A percentile compares a stretch with the other conserved stretches of the same genome.
phyloP scores from a whole-genome alignment of 306 rosid genomes.

The Hippophae gyantsensis region DNA sequence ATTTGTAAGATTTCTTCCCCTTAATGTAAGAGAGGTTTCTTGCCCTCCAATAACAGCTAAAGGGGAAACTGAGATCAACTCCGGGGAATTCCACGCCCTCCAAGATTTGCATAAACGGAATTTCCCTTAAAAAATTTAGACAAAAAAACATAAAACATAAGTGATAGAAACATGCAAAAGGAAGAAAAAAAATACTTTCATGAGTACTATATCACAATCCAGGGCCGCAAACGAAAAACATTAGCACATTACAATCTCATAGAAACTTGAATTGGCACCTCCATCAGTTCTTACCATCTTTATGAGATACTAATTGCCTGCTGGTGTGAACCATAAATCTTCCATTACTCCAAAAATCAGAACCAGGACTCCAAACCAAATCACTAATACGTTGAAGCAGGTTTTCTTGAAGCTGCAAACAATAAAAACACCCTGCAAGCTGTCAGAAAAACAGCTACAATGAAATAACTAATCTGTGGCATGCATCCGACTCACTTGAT shows the following conservation, averaged over 20 bases:
- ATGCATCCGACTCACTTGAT: constrained; percentile 44
- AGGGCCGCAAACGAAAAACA: constrained; percentile 9
- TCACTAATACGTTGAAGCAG: constrained; percentile 46
- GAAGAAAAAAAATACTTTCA: too few relatives aligned
- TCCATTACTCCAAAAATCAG: constrained; percentile 80
- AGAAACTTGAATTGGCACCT: constrained; percentile 6
- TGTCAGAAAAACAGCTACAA: constrained; percentile 24
- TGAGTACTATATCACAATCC: not conserved
- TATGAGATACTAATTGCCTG: constrained; percentile 64
- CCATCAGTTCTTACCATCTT: constrained; percentile 55
- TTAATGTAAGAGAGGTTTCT: constrained; percentile 53
- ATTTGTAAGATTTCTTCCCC: constrained; percentile 69
- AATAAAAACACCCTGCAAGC: constrained; percentile 12
- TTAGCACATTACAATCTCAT: constrained; percentile 1
- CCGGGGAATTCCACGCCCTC: constrained; percentile 73
- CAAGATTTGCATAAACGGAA: constrained; percentile 54
- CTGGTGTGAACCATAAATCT: constrained; percentile 72
- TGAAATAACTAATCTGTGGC: constrained; percentile 10
- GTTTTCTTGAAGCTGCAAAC: constrained; percentile 67
- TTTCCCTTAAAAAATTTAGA: constrained; percentile 46
- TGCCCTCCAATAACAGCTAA: constrained; percentile 73
- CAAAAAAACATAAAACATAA: not conserved
- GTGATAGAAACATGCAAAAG: too few relatives aligned
- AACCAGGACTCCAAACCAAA: constrained; percentile 48
- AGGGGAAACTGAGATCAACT: constrained; percentile 72